phyloP scores from a whole-genome alignment of 164 flowering plant genomes.

The Magnolia officinalis region DNA sequence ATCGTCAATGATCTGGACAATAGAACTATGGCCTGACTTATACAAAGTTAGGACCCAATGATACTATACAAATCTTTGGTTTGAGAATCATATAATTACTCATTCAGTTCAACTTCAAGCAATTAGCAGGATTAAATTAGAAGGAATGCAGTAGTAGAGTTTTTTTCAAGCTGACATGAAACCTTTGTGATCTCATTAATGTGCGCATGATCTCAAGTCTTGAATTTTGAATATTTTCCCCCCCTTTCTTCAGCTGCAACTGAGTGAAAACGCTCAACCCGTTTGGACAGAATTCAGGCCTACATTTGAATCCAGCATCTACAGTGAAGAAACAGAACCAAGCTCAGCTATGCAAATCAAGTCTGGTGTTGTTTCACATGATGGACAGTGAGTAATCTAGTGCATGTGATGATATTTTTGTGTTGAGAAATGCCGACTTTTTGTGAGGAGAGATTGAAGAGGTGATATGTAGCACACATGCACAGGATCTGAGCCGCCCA shows the following conservation, averaged over 20 bases:
- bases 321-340: constrained; percentile 34
- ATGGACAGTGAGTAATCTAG: constrained; percentile 54
- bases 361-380: constrained; percentile 58
- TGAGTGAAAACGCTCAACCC: constrained; percentile 55
- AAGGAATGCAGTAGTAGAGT: neutral
- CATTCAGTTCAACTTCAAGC: too few relatives aligned
- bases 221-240: constrained; percentile 26
- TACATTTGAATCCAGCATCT: constrained; percentile 15
- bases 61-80: too few relatives aligned
- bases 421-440: too few relatives aligned
- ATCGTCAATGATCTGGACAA: too few relatives aligned
- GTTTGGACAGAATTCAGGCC: constrained; percentile 56
- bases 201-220: neutral
- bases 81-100: too few relatives aligned
- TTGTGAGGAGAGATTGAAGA: too few relatives aligned
- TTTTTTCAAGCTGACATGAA: neutral
- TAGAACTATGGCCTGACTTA: too few relatives aligned
- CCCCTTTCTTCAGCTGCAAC: constrained; percentile 65
- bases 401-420: neutral
- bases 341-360: constrained; percentile 30
- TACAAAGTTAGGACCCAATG: too few relatives aligned
- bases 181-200: neutral
- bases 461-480: too few relatives aligned
- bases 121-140: neutral
- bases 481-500: too few relatives aligned